A percentile compares a stretch with the other conserved stretches of the same genome.
phyloP scores from a whole-genome alignment of 345 rosid genomes.

The Lepidium didymum region DNA sequence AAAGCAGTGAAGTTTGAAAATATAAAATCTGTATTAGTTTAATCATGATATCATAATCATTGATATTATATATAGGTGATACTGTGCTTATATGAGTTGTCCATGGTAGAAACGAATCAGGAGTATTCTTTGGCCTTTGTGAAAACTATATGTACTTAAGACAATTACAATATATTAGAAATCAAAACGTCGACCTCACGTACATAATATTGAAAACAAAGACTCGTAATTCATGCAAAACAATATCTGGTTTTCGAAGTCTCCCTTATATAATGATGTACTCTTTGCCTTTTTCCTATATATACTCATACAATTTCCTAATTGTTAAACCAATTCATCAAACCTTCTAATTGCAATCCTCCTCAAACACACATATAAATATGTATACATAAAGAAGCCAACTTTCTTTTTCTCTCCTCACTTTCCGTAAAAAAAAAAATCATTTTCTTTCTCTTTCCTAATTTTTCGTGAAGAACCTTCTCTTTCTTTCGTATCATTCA shows the following conservation, averaged over 20 bases:
- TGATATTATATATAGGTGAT: no score
- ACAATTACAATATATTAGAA: neutral
- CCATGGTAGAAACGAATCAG: neutral
- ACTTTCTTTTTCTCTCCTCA: neutral
- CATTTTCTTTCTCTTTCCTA: neutral
- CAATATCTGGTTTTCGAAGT: constrained; percentile 6
- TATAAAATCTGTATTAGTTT: no score
- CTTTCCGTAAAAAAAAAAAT: no score
- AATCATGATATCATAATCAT: no score
- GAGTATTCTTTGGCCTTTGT: neutral
- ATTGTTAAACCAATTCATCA: neutral
- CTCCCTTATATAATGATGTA: constrained; percentile 14
- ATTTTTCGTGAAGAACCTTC: neutral
- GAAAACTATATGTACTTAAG: neutral
- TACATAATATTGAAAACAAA: neutral
- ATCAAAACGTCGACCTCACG: constrained; percentile 5
- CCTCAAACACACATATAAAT: neutral
- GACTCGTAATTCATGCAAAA: constrained; percentile 13
- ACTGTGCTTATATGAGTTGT: neutral
- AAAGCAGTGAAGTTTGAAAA: no score
- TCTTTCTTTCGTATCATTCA: neutral
- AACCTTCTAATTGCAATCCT: neutral
- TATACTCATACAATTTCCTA: constrained; percentile 2
- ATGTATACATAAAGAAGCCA: neutral
- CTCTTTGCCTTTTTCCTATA: constrained; percentile 1